These are phyloP conservation scores for Pyrus hybrid DNA, from an alignment of 331 rosid genomes.

Conservation along the genomic window DNA sequence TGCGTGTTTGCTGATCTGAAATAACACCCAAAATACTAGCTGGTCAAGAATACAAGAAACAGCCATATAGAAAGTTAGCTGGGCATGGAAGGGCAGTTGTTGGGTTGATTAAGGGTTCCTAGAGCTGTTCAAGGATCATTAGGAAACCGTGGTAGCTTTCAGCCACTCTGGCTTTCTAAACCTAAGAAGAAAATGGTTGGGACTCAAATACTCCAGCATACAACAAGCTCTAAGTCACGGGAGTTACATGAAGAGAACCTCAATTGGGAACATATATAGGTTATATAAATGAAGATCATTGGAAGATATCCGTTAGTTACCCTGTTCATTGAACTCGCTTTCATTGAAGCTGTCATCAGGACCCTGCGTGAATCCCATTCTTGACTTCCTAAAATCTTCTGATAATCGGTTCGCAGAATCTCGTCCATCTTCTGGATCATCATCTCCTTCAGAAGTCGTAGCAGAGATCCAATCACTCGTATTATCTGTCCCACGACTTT, in stretches of 20 bases:
- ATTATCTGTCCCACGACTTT: slow-evolving; percentile 81
- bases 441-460: slow-evolving; percentile 98
- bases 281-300: neutral
- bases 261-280: neutral
- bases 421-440: slow-evolving; percentile 88
- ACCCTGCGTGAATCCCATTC: slow-evolving; percentile 92
- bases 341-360: slow-evolving; percentile 85
- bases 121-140: neutral
- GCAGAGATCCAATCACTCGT: slow-evolving; percentile 90
- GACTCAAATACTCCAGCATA: neutral
- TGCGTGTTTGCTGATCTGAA: neutral
- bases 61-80: neutral
- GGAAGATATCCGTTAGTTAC: slow-evolving; percentile 37
- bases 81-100: neutral
- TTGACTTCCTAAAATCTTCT: slow-evolving; percentile 90
- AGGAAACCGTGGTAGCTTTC: neutral
- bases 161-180: neutral
- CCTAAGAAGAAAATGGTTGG: neutral
- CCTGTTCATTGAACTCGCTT: slow-evolving; percentile 72
- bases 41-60: neutral
- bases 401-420: slow-evolving; percentile 78
- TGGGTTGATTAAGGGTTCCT: neutral
- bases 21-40: neutral
- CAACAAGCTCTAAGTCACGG: neutral
- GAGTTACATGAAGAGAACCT: neutral